Base-by-base conservation (phyloP, 208 protist genomes). In the Balamuthia mandrillaris region DNA sequence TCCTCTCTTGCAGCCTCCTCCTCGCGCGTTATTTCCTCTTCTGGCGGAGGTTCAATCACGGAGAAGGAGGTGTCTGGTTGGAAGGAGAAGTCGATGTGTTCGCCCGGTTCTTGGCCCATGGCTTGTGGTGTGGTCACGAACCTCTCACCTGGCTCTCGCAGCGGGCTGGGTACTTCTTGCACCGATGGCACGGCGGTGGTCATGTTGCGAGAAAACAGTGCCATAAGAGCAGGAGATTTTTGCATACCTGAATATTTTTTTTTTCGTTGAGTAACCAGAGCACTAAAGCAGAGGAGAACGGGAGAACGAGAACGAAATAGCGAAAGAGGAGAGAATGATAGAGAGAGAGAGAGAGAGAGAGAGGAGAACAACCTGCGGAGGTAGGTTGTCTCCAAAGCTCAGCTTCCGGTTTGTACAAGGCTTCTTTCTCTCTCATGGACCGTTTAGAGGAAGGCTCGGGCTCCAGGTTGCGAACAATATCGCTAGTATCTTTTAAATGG, bases 401-500 rank as follows among this genome's bases (percentile, higher is more conserved):
- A 31, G 68, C 35, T 29, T 72, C 42, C 12, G 66, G 39, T 12
- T 27, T 14, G 39, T 51, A 47, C 4, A 72, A 49, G 18, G 49
- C 63, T 31, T 89, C 87, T 29, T 56, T 56, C 39, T 60, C 37
- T 21, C 82, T 39, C 58, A 84, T 89, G 66, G 84, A 63, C 66
- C 77, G 39, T 45, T 89, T 87, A 37, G 60, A 68, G 33, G 65
- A n/a, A 2, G 84, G 84, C 31, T 72, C 85, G 4, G 72, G 70
- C 6, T 88, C 86, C n/a, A 88, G 52, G 3, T 88, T 63, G 9
- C 81, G 56, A 5, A 88, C 60, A 41, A 89, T 63, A 31, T 47
- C 49, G 2, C 9, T 31, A 7, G 79, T 87, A 51, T 70, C 31
- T 21, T 35, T 31, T 33, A 87, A 29, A 14, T 79, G 70, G 33